Base-by-base conservation (phyloP, 169 alveolate species). In the Prorocentrum cordatum region DNA sequence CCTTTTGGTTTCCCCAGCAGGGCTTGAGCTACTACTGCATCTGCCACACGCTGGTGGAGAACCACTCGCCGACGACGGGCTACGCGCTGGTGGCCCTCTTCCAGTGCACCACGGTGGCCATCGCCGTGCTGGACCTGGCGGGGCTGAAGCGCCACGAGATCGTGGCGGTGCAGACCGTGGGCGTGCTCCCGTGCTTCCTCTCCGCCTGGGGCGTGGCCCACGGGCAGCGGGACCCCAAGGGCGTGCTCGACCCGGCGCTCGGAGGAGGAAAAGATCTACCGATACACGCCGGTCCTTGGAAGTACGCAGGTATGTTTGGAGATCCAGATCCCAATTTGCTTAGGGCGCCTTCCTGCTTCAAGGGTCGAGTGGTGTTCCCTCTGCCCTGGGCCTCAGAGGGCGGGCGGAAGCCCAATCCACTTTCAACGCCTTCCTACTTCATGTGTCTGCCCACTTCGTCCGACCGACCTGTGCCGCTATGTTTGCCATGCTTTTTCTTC, bases 171-270 rank as follows among this genome's bases (percentile, higher is more conserved):
- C 89, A 79, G 88, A 77, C 61, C 64, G 89, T 79, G 24, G 89
- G 89, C 42, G 61, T 79, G 68, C 58, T 79, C 77, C 89, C 89
- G 14, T 79, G 89, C 75, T 22, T 79, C 20, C 77, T 79, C 32
- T 59, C 89, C 6, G 89, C 89, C 35, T 79, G 89, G 89, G 89
- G 89, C 20, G 89, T 79, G 22, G 89, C 89, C 20, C 89, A 79
- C 22, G 89, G 77, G 27, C 75, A 79, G 32, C 27, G 88, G 68
- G 86, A 50, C 27, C 33, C 38, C 72, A 50, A 16, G 71, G 86
- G 86, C n/a, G 86, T 75, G 29, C 86, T 75, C 29, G 86, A 75
- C 24, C 86, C 86, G 18, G 86, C 70, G 31, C 86, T 54, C n/a
- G n/a, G n/a, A n/a, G n/a, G n/a, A n/a, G n/a, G n/a, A n/a, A n/a